Percentiles rank a stretch among this genome's conserved stretches.
These are phyloP conservation scores for Erucastrum elatum DNA, from an alignment of 345 rosid species.

Conservation along the genomic window DNA sequence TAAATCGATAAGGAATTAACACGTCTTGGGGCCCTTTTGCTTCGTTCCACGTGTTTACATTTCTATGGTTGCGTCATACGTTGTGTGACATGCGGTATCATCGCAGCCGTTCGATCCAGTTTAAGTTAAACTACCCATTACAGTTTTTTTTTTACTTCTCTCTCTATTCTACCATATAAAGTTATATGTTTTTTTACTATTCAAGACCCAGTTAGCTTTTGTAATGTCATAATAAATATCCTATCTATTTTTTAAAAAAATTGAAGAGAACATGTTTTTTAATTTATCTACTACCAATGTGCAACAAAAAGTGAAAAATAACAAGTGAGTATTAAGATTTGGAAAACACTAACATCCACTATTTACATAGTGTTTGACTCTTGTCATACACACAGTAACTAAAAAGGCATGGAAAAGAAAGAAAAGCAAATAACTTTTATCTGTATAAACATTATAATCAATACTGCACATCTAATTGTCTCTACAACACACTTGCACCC, in stretches of 20 bases:
- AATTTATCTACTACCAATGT: background rate
- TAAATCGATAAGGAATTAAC: conserved; percentile 22
- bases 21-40: background rate
- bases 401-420: background rate
- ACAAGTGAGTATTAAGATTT: background rate
- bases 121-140: background rate
- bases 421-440: conserved; percentile 20
- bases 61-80: background rate
- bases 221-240: background rate
- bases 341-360: conserved; percentile 2
- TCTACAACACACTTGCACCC: too few relatives aligned
- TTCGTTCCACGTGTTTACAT: background rate
- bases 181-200: background rate
- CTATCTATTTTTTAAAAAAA: too few relatives aligned
- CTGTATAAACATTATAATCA: background rate
- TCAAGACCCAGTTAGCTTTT: background rate
- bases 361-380: conserved; percentile 15
- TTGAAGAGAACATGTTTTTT: background rate
- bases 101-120: background rate
- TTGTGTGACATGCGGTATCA: background rate
- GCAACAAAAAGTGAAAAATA: background rate
- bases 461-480: conserved; percentile 32
- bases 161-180: background rate
- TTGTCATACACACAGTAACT: conserved; percentile 15
- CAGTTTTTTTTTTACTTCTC: background rate